Conservation (phyloP, 2,329 filamentous ascomycete species). For the Cytospora mali region DNA sequence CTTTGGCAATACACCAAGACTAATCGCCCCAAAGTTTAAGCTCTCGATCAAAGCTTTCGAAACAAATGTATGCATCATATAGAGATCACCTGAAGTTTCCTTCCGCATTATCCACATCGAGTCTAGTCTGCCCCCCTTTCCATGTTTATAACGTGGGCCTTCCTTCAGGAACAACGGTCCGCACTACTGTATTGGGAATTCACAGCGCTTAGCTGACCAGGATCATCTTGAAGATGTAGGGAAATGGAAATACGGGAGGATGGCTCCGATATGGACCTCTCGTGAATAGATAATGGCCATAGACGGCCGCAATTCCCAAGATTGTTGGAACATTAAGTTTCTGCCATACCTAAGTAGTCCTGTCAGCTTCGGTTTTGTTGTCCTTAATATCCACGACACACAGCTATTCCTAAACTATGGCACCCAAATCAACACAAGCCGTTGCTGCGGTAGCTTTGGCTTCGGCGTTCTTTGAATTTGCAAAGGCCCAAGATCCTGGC, state of each 20-base stretch:
- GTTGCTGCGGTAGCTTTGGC: not conserved
- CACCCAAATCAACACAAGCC: slow-evolving; percentile 1
- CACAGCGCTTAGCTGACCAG: not conserved
- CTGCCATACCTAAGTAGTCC: too few relatives aligned
- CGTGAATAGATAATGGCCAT: not conserved
- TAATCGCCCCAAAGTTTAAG: not conserved
- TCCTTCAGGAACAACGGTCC: not conserved
- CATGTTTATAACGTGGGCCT: not conserved
- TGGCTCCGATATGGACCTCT: not conserved
- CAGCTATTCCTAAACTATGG: not conserved
- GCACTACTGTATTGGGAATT: not conserved
- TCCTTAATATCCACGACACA: not conserved
- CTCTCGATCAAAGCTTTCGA: not conserved
- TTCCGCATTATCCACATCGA: not conserved
- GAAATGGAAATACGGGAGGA: not conserved
- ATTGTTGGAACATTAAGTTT: not conserved
- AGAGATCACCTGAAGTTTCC: not conserved
- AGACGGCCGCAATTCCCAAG: too few relatives aligned
- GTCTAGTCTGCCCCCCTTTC: not conserved
- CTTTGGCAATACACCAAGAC: too few relatives aligned
- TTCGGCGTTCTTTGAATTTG: slow-evolving; percentile 26
- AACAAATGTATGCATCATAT: not conserved
- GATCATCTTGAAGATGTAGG: not conserved
- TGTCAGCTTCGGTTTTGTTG: too few relatives aligned
- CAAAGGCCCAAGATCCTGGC: slow-evolving; percentile 35